Conservation (phyloP, 1,284 basidiomycete genomes). For the Apiotrichum porosum region DNA sequence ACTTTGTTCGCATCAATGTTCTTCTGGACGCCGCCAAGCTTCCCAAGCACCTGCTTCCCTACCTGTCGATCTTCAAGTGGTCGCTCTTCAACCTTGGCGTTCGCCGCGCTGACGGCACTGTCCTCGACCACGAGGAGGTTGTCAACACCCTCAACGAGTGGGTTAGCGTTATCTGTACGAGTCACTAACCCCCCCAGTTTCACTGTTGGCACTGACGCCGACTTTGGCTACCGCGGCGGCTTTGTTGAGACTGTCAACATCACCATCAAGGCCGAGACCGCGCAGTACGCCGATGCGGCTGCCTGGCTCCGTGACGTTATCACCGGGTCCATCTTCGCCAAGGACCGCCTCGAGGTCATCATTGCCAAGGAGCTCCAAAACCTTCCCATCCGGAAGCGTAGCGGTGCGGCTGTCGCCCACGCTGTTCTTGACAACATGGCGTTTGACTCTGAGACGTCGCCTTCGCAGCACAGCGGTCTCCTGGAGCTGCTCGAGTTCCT, state of each 20-base stretch:
- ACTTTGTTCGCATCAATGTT: constrained; percentile 80
- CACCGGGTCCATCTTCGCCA: constrained; percentile 74
- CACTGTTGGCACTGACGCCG: constrained; percentile 79
- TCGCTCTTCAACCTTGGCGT: constrained; percentile 89
- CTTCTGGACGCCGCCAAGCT: constrained; percentile 70
- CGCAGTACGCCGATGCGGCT: constrained; percentile 74
- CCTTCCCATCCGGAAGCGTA: constrained; percentile 88
- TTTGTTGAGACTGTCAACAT: constrained; percentile 75
- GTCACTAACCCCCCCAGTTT: no score
- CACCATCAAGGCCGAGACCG: constrained; percentile 75
- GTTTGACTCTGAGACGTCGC: constrained; percentile 65
- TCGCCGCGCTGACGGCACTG: constrained; percentile 63
- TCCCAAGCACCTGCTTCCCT: constrained; percentile 69
- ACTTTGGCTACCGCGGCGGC: constrained; percentile 62
- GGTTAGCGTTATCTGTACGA: no score
- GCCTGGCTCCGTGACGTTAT: constrained; percentile 86
- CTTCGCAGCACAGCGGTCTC: constrained; percentile 66
- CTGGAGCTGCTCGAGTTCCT: constrained; percentile 73
- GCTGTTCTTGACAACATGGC: constrained; percentile 68
- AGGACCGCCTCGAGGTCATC: constrained; percentile 77
- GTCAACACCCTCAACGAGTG: constrained; percentile 78
- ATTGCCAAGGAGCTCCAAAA: constrained; percentile 86
- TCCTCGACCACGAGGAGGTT: constrained; percentile 80
- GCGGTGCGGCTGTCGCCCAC: constrained; percentile 73
- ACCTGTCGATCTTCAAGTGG: constrained; percentile 75